A percentile compares a stretch with the other conserved stretches of the same genome.
phyloP scores from a whole-genome alignment of 306 rosid species.

The Delonix regia region DNA sequence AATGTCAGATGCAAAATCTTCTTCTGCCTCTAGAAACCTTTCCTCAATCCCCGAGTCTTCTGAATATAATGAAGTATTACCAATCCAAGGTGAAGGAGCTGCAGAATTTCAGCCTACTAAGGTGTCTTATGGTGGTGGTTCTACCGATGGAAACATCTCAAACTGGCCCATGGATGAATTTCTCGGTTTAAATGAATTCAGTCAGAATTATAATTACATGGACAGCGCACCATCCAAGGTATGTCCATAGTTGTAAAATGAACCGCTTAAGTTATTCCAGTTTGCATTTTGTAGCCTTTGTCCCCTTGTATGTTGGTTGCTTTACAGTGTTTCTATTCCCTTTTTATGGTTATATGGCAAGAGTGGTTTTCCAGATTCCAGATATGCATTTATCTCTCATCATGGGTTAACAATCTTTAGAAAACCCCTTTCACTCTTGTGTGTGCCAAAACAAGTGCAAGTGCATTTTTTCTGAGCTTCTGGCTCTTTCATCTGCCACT shows the following conservation, averaged over 20 bases:
- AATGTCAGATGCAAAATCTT: conserved; percentile 45
- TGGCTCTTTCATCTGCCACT: background rate
- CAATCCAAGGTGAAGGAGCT: conserved; percentile 47
- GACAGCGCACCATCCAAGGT: conserved; percentile 85
- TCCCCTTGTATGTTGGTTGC: background rate
- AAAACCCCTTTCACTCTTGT: background rate
- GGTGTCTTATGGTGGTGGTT: conserved; percentile 64
- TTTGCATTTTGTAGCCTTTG: background rate
- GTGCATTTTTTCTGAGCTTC: background rate
- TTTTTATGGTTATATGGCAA: background rate
- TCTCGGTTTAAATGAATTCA: conserved; percentile 63
- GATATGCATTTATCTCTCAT: background rate
- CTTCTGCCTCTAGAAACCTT: conserved; percentile 43
- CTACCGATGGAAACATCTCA: conserved; percentile 59
- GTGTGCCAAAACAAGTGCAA: background rate
- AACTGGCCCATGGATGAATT: conserved; percentile 80
- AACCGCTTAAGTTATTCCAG: background rate
- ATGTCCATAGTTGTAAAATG: conserved; percentile 37
- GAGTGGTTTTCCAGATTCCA: background rate
- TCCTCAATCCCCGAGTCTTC: conserved; percentile 44
- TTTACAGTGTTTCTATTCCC: background rate
- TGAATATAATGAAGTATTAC: conserved; percentile 45
- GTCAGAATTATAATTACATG: conserved; percentile 61
- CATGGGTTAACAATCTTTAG: background rate
- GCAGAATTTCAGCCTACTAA: conserved; percentile 49